Conservation (phyloP, 345 rosid species). For the Aquilaria malaccensis region DNA sequence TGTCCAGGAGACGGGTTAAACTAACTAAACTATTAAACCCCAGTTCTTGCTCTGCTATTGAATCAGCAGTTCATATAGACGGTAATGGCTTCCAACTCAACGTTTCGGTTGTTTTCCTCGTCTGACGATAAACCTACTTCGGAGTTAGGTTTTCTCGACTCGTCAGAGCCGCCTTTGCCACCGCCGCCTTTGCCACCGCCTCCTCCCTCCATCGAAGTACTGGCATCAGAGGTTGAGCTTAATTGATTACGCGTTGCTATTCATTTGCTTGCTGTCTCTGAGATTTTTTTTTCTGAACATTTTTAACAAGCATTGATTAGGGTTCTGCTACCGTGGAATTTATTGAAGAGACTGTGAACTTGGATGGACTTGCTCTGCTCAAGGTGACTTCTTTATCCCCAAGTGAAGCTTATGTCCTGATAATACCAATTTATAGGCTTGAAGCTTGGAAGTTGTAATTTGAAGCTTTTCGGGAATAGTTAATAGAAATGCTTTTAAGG, state of each 20-base stretch:
- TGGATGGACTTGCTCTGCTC: constrained; percentile 55
- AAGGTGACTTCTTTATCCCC: constrained; percentile 35
- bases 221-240: constrained; percentile 44
- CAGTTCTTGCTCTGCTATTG: no score
- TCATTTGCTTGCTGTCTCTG: background rate
- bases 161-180: constrained; percentile 42
- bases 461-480: no score
- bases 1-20: no score
- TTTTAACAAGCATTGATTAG: constrained; percentile 22
- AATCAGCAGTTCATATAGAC: background rate
- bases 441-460: background rate
- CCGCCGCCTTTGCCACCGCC: constrained; percentile 65
- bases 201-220: constrained; percentile 66
- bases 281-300: constrained; percentile 6
- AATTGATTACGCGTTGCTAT: background rate
- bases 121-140: constrained; percentile 19
- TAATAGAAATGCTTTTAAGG: no score
- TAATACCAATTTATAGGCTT: no score
- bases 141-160: constrained; percentile 46
- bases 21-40: no score
- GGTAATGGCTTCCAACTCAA: constrained; percentile 26
- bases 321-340: constrained; percentile 42
- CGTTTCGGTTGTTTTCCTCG: constrained; percentile 29
- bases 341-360: constrained; percentile 37
- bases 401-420: no score